phyloP scores from a whole-genome alignment of 768 basidiomycete genomes.

The Sarcomyxa edulis region DNA sequence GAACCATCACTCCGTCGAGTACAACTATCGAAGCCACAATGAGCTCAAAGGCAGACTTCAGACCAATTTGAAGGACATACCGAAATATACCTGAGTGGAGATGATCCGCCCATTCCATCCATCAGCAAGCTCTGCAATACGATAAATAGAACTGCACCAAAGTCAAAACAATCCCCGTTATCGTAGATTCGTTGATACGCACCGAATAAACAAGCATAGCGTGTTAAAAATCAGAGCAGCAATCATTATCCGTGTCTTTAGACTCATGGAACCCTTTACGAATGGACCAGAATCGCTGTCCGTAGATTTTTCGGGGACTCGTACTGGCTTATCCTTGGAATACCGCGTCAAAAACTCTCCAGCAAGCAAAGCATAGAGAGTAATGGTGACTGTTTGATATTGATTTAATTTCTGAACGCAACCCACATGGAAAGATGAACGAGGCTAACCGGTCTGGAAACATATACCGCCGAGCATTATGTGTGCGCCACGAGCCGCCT shows the following conservation, averaged over 20 bases:
- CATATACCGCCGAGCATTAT: slow-evolving; percentile 63
- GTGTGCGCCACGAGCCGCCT: slow-evolving; percentile 21
- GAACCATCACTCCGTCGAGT: slow-evolving; percentile 46
- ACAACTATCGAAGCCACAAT: slow-evolving; percentile 36
- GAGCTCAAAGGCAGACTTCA: background rate
- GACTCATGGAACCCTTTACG: slow-evolving; percentile 10
- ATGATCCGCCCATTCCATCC: slow-evolving; percentile 52
- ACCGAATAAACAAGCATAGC: slow-evolving; percentile 41
- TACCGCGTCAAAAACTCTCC: slow-evolving; percentile 44
- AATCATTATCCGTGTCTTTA: slow-evolving; percentile 24
- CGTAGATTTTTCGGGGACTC: no score
- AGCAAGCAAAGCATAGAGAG: slow-evolving; percentile 33
- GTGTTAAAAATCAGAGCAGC: slow-evolving; percentile 34
- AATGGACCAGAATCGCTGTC: no score
- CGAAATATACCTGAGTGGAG: slow-evolving; percentile 41
- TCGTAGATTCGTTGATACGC: slow-evolving; percentile 8
- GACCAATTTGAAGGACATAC: slow-evolving; percentile 14
- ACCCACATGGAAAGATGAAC: background rate
- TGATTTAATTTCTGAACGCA: background rate
- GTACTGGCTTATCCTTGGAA: slow-evolving; percentile 26
- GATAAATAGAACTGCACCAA: slow-evolving; percentile 38
- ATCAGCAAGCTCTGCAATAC: slow-evolving; percentile 44
- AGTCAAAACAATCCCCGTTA: background rate
- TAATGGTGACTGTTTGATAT: slow-evolving; percentile 30
- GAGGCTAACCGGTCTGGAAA: slow-evolving; percentile 43